These are phyloP conservation scores for Colletotrichum cuscutae DNA, from an alignment of 2,329 filamentous ascomycete species.

Conservation along the genomic window DNA sequence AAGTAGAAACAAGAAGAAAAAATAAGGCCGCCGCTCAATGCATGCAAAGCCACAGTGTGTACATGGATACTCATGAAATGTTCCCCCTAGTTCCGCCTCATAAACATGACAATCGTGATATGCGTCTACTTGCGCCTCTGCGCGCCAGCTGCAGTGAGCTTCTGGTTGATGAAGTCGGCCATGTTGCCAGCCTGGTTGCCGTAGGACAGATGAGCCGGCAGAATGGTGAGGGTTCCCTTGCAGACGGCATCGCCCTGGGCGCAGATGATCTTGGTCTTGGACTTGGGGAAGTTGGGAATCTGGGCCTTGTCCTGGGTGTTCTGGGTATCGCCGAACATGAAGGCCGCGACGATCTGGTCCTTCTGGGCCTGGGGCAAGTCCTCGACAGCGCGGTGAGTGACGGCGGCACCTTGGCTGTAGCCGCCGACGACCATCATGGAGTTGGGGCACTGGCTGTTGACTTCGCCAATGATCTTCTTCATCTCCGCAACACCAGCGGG, in stretches of 20 bases:
- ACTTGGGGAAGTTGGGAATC: slow-evolving; percentile 46
- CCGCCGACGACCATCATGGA: slow-evolving; percentile 50
- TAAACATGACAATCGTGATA: neutral
- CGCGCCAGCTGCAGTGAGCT: slow-evolving; percentile 31
- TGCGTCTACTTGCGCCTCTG: slow-evolving; percentile 29
- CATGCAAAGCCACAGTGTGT: neutral
- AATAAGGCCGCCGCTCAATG: neutral
- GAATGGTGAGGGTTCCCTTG: slow-evolving; percentile 46
- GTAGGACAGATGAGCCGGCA: slow-evolving; percentile 50
- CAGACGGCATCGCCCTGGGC: slow-evolving; percentile 52
- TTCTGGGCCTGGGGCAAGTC: slow-evolving; percentile 38
- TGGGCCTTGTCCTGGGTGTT: slow-evolving; percentile 45
- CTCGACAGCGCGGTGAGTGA: slow-evolving; percentile 42
- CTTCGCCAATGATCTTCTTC: slow-evolving; percentile 46
- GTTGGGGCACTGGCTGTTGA: slow-evolving; percentile 48
- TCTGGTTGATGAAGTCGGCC: slow-evolving; percentile 42
- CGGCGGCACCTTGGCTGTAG: slow-evolving; percentile 49
- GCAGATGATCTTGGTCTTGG: slow-evolving; percentile 53
- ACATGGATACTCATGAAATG: neutral
- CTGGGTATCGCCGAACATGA: slow-evolving; percentile 43
- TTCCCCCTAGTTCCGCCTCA: neutral
- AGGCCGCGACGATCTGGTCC: slow-evolving; percentile 39
- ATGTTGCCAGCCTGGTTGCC: slow-evolving; percentile 44
- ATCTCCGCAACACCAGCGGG: slow-evolving; percentile 44
- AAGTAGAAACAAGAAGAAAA: neutral